phyloP scores from a whole-genome alignment of 2,329 filamentous ascomycete genomes.

The Byssochlamys sp. region DNA sequence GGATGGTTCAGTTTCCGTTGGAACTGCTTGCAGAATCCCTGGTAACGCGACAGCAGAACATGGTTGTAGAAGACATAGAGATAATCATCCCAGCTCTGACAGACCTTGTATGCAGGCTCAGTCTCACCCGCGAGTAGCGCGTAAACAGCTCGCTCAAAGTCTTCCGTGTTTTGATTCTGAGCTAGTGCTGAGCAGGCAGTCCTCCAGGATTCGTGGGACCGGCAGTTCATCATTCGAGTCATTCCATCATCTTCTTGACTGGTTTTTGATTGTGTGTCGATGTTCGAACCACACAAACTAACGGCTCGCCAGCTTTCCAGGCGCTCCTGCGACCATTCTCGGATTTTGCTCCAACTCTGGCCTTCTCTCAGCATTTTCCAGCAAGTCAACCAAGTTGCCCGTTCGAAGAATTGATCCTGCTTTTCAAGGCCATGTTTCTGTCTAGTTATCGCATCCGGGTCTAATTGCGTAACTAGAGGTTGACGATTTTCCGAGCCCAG shows the following conservation, averaged over 20 bases:
- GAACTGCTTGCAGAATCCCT: conserved; percentile 49
- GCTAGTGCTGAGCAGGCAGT: conserved; percentile 39
- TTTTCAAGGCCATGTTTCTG: conserved; percentile 68
- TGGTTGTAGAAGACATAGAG: conserved; percentile 82
- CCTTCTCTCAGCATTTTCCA: conserved; percentile 86
- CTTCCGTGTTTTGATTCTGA: conserved; percentile 55
- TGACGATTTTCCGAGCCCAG: conserved; percentile 51
- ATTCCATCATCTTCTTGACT: conserved; percentile 26
- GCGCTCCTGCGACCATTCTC: conserved; percentile 75
- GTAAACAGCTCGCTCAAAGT: conserved; percentile 82
- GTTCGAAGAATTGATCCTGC: conserved; percentile 79
- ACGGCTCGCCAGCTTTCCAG: conserved; percentile 84
- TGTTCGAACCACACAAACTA: conserved; percentile 57
- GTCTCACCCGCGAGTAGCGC: conserved; percentile 81
- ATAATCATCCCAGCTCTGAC: conserved; percentile 73
- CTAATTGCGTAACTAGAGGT: conserved; percentile 71
- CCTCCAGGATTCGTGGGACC: conserved; percentile 29
- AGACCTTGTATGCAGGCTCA: conserved; percentile 64
- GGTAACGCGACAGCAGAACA: conserved; percentile 70
- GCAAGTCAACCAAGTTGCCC: conserved; percentile 84
- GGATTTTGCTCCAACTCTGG: conserved; percentile 61
- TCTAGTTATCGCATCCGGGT: conserved; percentile 78
- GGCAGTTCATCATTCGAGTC: conserved; percentile 34
- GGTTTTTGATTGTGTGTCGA: conserved; percentile 18
- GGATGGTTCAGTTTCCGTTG: conserved; percentile 42